Evolutionary conservation across 441 rosid genomes (phyloP).

Genomic region (Corymbia citriodora): DNA sequence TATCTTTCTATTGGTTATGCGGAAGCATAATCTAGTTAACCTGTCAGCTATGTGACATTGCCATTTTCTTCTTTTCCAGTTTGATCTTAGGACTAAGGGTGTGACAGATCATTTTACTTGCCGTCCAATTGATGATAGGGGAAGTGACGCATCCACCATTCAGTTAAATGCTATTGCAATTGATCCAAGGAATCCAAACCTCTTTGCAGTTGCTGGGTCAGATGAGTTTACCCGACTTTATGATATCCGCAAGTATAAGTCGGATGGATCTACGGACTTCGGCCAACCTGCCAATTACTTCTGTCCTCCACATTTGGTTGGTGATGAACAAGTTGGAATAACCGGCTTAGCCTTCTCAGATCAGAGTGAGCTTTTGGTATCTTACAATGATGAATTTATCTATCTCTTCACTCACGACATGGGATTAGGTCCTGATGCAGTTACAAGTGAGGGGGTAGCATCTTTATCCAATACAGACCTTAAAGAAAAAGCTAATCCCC

Average conservation of each 20-base stretch:
- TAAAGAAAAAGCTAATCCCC: slow-evolving; percentile 37
- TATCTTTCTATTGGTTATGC: background rate
- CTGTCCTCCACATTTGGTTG: slow-evolving; percentile 7
- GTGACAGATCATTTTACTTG: slow-evolving; percentile 10
- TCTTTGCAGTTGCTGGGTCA: slow-evolving; percentile 16
- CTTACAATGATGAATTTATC: slow-evolving; percentile 65
- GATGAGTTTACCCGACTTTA: slow-evolving; percentile 15
- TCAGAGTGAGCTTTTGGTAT: slow-evolving; percentile 52
- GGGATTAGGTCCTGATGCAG: slow-evolving; percentile 40
- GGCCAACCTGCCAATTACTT: slow-evolving; percentile 8
- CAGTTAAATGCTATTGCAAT: slow-evolving; percentile 8
- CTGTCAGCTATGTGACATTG: background rate
- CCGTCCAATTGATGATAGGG: slow-evolving; percentile 9
- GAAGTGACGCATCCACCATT: background rate
- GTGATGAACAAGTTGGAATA: slow-evolving; percentile 11
- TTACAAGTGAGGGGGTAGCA: slow-evolving; percentile 13
- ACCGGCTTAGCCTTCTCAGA: slow-evolving; percentile 66
- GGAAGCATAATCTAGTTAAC: background rate
- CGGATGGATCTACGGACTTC: background rate
- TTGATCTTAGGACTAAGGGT: slow-evolving; percentile 14
- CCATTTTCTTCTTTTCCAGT: background rate
- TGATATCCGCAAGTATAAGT: slow-evolving; percentile 9
- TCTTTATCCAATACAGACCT: slow-evolving; percentile 22
- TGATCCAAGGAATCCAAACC: slow-evolving; percentile 13
- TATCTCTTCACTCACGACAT: slow-evolving; percentile 50